A percentile compares a stretch with the other conserved stretches of the same genome.
Evolutionary conservation across 805 yeast genomes (phyloP).

Genomic region (Sugiyamaella chiloensis): DNA sequence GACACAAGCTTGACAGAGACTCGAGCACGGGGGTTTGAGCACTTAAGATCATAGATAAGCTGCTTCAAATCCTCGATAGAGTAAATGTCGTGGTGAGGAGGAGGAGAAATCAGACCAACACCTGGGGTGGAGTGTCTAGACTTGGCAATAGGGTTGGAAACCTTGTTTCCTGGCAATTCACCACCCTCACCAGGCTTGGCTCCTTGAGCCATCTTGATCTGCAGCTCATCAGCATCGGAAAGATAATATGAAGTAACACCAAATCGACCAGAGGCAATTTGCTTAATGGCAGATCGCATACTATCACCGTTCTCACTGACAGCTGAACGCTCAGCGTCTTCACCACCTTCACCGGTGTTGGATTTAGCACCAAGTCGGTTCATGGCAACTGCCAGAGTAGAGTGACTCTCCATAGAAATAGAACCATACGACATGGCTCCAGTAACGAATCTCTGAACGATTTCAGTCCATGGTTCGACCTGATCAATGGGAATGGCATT

Average conservation of each 20-base stretch:
- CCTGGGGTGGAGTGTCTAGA: constrained; percentile 96
- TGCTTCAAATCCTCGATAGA: constrained; percentile 98
- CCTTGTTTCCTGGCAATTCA: constrained; percentile 94
- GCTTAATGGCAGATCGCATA: constrained; percentile 98
- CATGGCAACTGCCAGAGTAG: constrained; percentile 98
- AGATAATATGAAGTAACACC: constrained; percentile 95
- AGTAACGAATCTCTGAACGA: constrained; percentile 94
- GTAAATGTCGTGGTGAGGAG: constrained; percentile 98
- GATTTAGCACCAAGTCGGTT: constrained; percentile 96
- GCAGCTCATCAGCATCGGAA: constrained; percentile 95
- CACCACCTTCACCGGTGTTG: constrained; percentile 99
- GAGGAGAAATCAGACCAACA: constrained; percentile 96
- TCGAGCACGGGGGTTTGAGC: constrained; percentile 95
- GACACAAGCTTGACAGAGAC: constrained; percentile 95
- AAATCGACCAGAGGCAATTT: constrained; percentile 95
- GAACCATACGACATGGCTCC: constrained; percentile 99
- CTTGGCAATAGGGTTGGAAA: constrained; percentile 80
- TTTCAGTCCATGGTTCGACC: constrained; percentile 99
- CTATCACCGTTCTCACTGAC: constrained; percentile 88
- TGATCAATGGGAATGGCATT: constrained; percentile 89
- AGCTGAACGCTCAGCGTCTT: constrained; percentile 85
- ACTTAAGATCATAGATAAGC: constrained; percentile 91
- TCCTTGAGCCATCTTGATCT: constrained; percentile 98
- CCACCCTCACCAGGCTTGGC: constrained; percentile 99
- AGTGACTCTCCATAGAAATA: constrained; percentile 97